Evolutionary conservation across 306 rosid genomes (phyloP), one percentile per base, ranked within the genome.

Genomic region (Citrullus colocynthis): DNA sequence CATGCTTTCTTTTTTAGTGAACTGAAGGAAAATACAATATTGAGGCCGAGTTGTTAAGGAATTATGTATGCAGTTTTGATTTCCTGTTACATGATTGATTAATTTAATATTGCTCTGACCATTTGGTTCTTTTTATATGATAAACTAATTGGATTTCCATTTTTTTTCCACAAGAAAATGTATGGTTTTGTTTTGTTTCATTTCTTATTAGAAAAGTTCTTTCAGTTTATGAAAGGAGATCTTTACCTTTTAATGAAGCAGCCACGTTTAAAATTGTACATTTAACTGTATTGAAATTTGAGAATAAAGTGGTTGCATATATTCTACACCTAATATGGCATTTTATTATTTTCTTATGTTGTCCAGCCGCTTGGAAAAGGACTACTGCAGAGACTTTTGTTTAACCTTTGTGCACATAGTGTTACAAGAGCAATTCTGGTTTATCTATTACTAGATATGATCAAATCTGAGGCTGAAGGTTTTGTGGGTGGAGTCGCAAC

Each of bases 291-390:
- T 34, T 17, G 34, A n/a, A 42, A 67, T 21, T 41, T 41, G 16
- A 8, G 30, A 75, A n/a, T 57, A 57, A 57, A 37, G 79, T 12
- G 39, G 11, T 74, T 16, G 73, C 16, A 10, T 44, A 32, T 62
- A n/a, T 80, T 80, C 75, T 18, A 78, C 75, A 51, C 55, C 74
- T 85, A 69, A 84, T 74, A 30, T 81, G 55, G 69, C 74, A 20
- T 58, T 30, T 37, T 41, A 59, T 20, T 63, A 80, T 81, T 76
- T 15, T 71, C 37, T 79, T 78, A 18, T 81, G 52, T 78, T 85
- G 81, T 76, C 85, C 65, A 96, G 99, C 99, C 99, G 66, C 99
- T 96, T 85, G 98, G 96, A 75, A 96, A 90, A 88, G 99, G 99
- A 78, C 98, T 92, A 78, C 84, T 96, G 85, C 99, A 89, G 89